Percentiles rank a stretch among this genome's conserved stretches.
These are phyloP conservation scores for Pilatotrama ljubarskyi DNA, from an alignment of 768 basidiomycete species.

Conservation along the genomic window DNA sequence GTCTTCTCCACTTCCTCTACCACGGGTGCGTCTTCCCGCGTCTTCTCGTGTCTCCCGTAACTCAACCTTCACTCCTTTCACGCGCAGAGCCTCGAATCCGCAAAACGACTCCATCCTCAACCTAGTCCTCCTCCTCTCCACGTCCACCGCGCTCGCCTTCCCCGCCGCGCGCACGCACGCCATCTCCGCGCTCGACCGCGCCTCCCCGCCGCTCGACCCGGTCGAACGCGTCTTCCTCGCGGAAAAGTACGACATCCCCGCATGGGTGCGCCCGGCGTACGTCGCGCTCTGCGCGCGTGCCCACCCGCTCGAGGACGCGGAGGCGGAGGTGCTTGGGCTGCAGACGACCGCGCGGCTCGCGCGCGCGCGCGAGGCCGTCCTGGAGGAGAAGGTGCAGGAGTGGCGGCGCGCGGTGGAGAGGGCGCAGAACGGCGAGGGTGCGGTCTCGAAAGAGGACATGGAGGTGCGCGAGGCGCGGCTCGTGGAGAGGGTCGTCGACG, in stretches of 20 bases:
- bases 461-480: conserved; percentile 20
- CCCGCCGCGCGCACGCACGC: conserved; percentile 37
- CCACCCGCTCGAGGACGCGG: conserved; percentile 35
- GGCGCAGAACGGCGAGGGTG: conserved; percentile 6
- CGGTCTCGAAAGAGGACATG: conserved; percentile 18
- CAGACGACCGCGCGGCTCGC: conserved; percentile 30
- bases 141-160: conserved; percentile 42
- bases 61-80: not conserved
- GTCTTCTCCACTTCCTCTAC: conserved; percentile 42
- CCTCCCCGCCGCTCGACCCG: conserved; percentile 30
- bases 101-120: conserved; percentile 24
- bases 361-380: conserved; percentile 29
- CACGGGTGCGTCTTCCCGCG: conserved; percentile 33
- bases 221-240: conserved; percentile 42
- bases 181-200: conserved; percentile 27
- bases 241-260: conserved; percentile 36
- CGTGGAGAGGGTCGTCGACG: conserved; percentile 20
- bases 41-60: not conserved
- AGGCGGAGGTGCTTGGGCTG: conserved; percentile 37
- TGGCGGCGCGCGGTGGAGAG: conserved; percentile 19
- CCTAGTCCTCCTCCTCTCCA: conserved; percentile 35
- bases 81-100: conserved; percentile 6
- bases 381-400: conserved; percentile 20
- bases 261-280: conserved; percentile 43
- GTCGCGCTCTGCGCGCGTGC: conserved; percentile 36